These are phyloP conservation scores for Microcyclospora tardicrescens DNA, from an alignment of 2,329 filamentous ascomycete species.

Conservation along the genomic window DNA sequence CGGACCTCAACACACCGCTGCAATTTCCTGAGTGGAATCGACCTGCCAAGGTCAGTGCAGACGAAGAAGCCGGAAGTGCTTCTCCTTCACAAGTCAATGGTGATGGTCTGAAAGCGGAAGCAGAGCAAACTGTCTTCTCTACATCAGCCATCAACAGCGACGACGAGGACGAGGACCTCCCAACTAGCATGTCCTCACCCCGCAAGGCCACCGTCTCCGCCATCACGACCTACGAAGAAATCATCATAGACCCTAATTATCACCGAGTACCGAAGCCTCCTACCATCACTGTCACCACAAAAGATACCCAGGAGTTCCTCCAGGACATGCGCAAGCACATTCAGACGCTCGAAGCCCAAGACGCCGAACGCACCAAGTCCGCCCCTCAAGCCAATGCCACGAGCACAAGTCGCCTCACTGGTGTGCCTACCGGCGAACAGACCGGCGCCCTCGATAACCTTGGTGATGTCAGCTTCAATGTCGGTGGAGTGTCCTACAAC, in stretches of 20 bases:
- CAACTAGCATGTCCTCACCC: constrained; percentile 35
- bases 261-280: constrained; percentile 16
- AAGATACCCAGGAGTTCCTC: constrained; percentile 22
- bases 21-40: constrained; percentile 42
- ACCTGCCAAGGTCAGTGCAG: constrained; percentile 28
- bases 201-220: constrained; percentile 15
- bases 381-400: not conserved
- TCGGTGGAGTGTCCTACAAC: constrained; percentile 73
- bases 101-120: constrained; percentile 6
- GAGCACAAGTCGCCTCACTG: constrained; percentile 6
- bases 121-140: constrained; percentile 17
- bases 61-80: constrained; percentile 6
- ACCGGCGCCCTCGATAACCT: constrained; percentile 21
- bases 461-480: constrained; percentile 55
- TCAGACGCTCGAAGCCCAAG: constrained; percentile 58
- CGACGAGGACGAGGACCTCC: constrained; percentile 20
- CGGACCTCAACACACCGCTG: constrained; percentile 12
- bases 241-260: constrained; percentile 21
- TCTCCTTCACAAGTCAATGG: constrained; percentile 8
- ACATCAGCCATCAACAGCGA: constrained; percentile 13
- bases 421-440: constrained; percentile 24
- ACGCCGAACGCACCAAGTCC: constrained; percentile 37
- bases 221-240: constrained; percentile 17
- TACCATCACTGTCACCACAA: constrained; percentile 21
- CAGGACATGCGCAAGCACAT: constrained; percentile 43